phyloP scores from a whole-genome alignment of 257 asterid genomes.

The Solanum commersonii region DNA sequence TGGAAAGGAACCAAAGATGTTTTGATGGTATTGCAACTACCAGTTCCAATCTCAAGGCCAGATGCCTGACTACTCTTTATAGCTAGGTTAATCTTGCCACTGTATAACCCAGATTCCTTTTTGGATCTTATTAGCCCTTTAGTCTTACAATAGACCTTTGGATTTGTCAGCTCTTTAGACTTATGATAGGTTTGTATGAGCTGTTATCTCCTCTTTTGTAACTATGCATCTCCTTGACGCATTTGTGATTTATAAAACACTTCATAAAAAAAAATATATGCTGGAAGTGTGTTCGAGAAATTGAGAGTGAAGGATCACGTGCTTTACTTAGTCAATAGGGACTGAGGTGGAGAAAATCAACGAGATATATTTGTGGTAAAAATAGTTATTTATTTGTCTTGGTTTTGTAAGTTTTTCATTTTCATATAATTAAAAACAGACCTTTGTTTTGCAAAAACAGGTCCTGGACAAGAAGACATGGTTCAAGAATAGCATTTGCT shows the following conservation, averaged over 20 bases:
- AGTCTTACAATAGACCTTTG: not conserved
- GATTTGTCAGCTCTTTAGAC: not conserved
- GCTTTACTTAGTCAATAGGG: not conserved
- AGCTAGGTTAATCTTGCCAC: not conserved
- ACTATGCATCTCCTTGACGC: not conserved
- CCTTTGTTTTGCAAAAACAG: slow-evolving; percentile 20
- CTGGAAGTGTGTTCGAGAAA: not conserved
- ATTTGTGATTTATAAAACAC: not conserved
- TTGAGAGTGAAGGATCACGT: not conserved
- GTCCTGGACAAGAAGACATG: slow-evolving; percentile 12
- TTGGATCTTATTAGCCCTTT: not conserved
- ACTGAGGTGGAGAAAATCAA: not conserved
- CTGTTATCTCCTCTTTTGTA: not conserved
- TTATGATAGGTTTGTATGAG: not conserved
- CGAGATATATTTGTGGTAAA: not conserved
- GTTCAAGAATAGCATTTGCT: slow-evolving; percentile 45
- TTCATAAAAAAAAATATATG: not conserved
- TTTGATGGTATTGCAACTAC: not conserved
- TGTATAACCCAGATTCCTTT: not conserved
- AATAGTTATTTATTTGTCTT: not conserved
- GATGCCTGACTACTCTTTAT: not conserved
- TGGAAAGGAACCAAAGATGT: not conserved
- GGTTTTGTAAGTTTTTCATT: not conserved
- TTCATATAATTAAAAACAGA: not conserved
- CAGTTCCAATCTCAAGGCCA: not conserved